Conservation (phyloP, 140 eudicot genomes). For the Bidens hawaiensis region DNA sequence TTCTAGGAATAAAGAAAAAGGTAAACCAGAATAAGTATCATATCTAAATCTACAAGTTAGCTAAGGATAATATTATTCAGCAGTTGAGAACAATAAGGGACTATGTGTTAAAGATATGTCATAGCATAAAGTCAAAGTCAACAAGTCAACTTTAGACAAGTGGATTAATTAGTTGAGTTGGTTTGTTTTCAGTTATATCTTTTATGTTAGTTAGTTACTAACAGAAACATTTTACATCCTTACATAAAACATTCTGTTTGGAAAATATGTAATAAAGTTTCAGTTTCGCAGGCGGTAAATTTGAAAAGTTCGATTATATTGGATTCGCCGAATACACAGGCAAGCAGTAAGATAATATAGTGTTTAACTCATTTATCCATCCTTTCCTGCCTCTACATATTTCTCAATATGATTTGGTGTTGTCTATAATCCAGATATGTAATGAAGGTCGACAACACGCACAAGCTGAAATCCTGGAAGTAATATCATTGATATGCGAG, state of each 20-base stretch:
- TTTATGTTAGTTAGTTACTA: neutral
- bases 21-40: no score
- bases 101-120: no score
- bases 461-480: slow-evolving; percentile 74
- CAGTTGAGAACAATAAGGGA: no score
- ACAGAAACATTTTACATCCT: neutral
- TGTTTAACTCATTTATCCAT: neutral
- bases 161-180: neutral
- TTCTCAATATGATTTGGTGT: slow-evolving; percentile 17
- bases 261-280: slow-evolving; percentile 30
- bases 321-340: slow-evolving; percentile 83
- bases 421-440: slow-evolving; percentile 59
- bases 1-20: no score
- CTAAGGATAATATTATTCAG: no score
- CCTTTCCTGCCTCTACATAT: neutral
- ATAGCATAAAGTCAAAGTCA: neutral
- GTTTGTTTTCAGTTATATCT: neutral
- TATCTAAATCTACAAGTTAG: no score
- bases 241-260: neutral
- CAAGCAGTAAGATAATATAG: slow-evolving; percentile 28
- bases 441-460: slow-evolving; percentile 90
- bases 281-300: slow-evolving; percentile 89
- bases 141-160: neutral
- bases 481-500: slow-evolving; percentile 73
- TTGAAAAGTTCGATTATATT: slow-evolving; percentile 84